Evolutionary conservation across 176 grass and related monocot species (phyloP).

Genomic region (Alloteropsis semialata): DNA sequence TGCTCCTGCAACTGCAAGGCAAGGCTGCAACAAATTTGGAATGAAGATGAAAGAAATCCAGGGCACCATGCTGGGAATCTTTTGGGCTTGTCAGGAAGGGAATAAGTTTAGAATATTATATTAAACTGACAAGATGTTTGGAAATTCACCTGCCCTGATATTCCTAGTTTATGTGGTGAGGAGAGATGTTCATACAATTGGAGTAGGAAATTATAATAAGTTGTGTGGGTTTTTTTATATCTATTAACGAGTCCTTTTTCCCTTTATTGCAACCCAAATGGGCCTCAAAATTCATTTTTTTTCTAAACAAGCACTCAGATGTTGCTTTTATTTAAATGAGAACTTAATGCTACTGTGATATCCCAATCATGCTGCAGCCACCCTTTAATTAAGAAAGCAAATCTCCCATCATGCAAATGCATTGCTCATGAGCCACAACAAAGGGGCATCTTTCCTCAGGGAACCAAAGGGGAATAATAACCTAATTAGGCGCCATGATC

Average conservation of each 20-base stretch:
- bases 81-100: neutral
- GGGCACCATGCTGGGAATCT: conserved; percentile 20
- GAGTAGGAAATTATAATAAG: neutral
- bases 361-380: conserved; percentile 2
- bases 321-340: neutral
- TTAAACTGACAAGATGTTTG: neutral
- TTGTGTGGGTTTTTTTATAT: neutral
- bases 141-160: neutral
- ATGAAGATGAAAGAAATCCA: neutral
- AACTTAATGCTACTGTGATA: neutral
- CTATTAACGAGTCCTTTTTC: neutral
- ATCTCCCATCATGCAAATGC: neutral
- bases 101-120: neutral
- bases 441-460: neutral
- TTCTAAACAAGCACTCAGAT: neutral
- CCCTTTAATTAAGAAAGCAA: conserved; percentile 2
- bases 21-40: neutral
- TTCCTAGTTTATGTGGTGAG: neutral
- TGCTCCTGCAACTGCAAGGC: too few species aligned
- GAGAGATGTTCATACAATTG: neutral
- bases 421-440: neutral
- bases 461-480: neutral
- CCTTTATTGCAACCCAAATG: neutral
- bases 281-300: neutral
- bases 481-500: conserved; percentile 21